phyloP scores from a whole-genome alignment of 2,329 filamentous ascomycete species.

The Ceratocystis eucalypticola region DNA sequence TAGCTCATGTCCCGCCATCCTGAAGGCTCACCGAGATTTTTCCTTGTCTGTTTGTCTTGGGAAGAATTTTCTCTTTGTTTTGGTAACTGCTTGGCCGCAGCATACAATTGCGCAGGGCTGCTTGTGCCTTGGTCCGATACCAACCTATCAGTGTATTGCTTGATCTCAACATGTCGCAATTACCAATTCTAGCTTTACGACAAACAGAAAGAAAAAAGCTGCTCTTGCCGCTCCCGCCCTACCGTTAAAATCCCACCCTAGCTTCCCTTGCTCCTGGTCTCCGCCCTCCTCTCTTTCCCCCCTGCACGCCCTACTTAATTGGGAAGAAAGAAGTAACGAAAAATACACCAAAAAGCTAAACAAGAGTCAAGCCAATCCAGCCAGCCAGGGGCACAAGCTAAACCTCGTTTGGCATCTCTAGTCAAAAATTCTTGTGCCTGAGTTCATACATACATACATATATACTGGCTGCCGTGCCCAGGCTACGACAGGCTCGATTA shows the following conservation, averaged over 20 bases:
- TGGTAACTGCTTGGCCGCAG: not conserved
- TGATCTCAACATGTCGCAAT: not conserved
- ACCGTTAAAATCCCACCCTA: constrained; percentile 11
- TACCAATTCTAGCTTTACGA: not conserved
- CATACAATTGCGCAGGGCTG: not conserved
- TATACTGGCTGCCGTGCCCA: constrained; percentile 11
- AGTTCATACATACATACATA: constrained; percentile 13
- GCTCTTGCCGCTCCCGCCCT: constrained; percentile 10
- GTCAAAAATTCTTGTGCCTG: constrained; percentile 1
- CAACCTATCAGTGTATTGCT: not conserved
- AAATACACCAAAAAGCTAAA: not conserved
- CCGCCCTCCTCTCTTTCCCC: constrained; percentile 1
- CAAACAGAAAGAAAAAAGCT: not conserved
- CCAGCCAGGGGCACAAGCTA: constrained; percentile 11
- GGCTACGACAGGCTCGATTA: too few relatives aligned
- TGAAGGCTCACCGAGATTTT: not conserved
- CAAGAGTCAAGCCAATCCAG: not conserved
- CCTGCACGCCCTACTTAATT: not conserved
- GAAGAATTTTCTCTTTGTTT: not conserved
- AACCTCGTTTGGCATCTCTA: constrained; percentile 16
- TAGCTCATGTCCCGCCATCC: not conserved
- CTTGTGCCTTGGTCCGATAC: not conserved
- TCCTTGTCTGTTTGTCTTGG: not conserved
- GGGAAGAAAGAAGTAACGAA: not conserved
- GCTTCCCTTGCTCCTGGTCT: not conserved